These are phyloP conservation scores for Cryptosporidium felis DNA, from an alignment of 169 alveolate genomes.

Conservation along the genomic window DNA sequence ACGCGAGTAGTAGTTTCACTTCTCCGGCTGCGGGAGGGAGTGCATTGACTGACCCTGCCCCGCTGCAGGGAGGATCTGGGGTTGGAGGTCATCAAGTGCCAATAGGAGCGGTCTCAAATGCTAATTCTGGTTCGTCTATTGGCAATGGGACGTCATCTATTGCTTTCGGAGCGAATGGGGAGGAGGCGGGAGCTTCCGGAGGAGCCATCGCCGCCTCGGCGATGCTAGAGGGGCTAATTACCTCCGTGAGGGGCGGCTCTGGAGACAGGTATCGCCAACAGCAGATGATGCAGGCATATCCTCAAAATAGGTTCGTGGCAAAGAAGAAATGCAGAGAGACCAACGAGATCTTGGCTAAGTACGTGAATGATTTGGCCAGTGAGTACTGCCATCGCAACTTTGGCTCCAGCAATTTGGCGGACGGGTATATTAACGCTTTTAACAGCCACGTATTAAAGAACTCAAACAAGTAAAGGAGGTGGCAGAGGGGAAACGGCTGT, in stretches of 20 bases:
- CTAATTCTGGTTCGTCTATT: too few relatives aligned
- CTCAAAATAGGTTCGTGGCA: constrained; percentile 61
- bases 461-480: neutral
- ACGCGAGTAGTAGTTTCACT: too few relatives aligned
- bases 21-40: too few relatives aligned
- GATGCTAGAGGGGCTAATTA: constrained; percentile 47
- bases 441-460: constrained; percentile 64
- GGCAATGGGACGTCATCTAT: too few relatives aligned
- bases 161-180: neutral
- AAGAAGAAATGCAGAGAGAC: constrained; percentile 63
- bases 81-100: too few relatives aligned
- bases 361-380: constrained; percentile 55
- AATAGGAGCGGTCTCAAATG: too few relatives aligned
- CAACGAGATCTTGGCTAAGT: constrained; percentile 61
- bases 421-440: constrained; percentile 66
- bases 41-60: too few relatives aligned
- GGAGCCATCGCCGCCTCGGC: constrained; percentile 72
- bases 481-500: neutral
- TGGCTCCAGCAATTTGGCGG: constrained; percentile 66
- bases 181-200: constrained; percentile 4
- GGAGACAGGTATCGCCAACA: constrained; percentile 66
- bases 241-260: constrained; percentile 60
- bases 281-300: constrained; percentile 48
- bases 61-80: too few relatives aligned
- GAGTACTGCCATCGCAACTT: constrained; percentile 66